These are phyloP conservation scores for Nidularia pulvinata DNA, from an alignment of 768 basidiomycete genomes.

Conservation along the genomic window DNA sequence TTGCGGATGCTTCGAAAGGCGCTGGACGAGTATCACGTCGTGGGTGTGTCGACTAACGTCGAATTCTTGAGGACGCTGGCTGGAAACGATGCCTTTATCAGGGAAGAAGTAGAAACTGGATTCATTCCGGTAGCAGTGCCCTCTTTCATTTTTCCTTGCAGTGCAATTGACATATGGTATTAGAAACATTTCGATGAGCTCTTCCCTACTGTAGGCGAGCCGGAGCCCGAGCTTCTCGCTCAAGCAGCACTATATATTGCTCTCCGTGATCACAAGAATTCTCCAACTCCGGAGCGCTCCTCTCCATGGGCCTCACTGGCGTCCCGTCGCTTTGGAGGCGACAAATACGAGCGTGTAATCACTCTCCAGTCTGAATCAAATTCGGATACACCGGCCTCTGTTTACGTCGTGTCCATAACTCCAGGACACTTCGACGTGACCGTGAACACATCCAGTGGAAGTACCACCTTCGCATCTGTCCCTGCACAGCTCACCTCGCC, in stretches of 20 bases:
- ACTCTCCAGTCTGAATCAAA: conserved; percentile 59
- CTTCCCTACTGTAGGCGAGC: conserved; percentile 66
- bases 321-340: conserved; percentile 80
- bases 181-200: conserved; percentile 84
- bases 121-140: conserved; percentile 72
- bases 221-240: conserved; percentile 65
- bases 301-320: conserved; percentile 74
- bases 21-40: conserved; percentile 86
- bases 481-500: conserved; percentile 55
- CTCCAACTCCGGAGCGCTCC: conserved; percentile 15
- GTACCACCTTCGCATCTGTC: conserved; percentile 44
- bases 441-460: conserved; percentile 31
- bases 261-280: conserved; percentile 54
- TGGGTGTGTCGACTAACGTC: conserved; percentile 90
- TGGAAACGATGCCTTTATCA: conserved; percentile 74
- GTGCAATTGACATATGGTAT: not conserved
- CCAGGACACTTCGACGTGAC: conserved; percentile 53
- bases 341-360: conserved; percentile 61
- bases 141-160: not conserved
- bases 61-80: conserved; percentile 84
- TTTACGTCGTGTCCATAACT: conserved; percentile 33
- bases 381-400: conserved; percentile 34
- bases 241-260: conserved; percentile 79
- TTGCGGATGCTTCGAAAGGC: conserved; percentile 79
- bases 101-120: conserved; percentile 86